Conservation (phyloP, 2,329 filamentous ascomycete species). For the Trichoderma arundinaceum region DNA sequence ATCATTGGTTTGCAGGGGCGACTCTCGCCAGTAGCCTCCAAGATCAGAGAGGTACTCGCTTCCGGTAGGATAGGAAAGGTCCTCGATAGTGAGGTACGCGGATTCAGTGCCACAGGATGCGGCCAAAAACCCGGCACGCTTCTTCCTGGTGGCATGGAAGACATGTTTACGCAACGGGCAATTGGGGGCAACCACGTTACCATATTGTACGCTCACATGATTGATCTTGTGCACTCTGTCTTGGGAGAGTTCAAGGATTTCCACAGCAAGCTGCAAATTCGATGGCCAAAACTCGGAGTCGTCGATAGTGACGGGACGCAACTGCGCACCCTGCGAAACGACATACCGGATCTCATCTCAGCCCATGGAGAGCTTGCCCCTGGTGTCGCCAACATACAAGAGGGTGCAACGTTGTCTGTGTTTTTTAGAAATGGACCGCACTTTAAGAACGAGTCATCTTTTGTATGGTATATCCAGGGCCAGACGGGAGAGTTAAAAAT, state of each 20-base stretch:
- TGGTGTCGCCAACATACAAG: slow-evolving; percentile 13
- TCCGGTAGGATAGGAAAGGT: slow-evolving; percentile 13
- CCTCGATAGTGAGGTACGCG: slow-evolving; percentile 14
- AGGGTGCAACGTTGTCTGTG: background rate
- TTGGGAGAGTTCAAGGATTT: slow-evolving; percentile 15
- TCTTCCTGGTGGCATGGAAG: background rate
- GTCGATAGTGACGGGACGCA: slow-evolving; percentile 1
- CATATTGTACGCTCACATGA: slow-evolving; percentile 22
- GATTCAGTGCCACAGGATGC: background rate
- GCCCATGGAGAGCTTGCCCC: slow-evolving; percentile 20
- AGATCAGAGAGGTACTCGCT: slow-evolving; percentile 8
- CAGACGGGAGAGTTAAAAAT: slow-evolving; percentile 15
- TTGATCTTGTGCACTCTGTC: slow-evolving; percentile 20
- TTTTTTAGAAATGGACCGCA: background rate
- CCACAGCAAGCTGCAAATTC: slow-evolving; percentile 1
- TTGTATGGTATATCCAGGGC: slow-evolving; percentile 12
- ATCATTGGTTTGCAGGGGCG: slow-evolving; percentile 19
- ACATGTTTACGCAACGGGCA: slow-evolving; percentile 2
- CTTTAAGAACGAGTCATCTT: slow-evolving; percentile 4
- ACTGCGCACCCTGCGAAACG: background rate
- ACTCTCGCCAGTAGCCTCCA: slow-evolving; percentile 12
- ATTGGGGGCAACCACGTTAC: slow-evolving; percentile 20
- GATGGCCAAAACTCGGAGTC: slow-evolving; percentile 10
- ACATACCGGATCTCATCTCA: slow-evolving; percentile 6
- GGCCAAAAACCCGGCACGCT: slow-evolving; percentile 16